Conservation (phyloP, 495 filamentous ascomycete species). For the Parathielavia appendiculata region DNA sequence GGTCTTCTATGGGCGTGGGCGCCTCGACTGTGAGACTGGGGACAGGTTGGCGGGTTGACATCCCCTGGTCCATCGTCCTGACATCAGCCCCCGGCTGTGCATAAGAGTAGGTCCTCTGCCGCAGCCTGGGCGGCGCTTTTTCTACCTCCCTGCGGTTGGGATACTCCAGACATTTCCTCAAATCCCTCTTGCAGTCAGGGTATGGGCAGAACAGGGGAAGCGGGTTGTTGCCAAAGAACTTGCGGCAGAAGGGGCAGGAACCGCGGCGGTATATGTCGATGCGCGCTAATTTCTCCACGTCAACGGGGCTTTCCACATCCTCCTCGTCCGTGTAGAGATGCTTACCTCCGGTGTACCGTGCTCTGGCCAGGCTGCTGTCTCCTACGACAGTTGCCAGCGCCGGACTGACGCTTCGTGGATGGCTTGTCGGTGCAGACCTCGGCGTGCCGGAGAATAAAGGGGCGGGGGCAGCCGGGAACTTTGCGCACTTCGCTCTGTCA, state of each 20-base stretch:
- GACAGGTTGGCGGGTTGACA: neutral
- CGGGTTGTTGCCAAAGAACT: neutral
- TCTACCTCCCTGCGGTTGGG: neutral
- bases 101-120: slow-evolving; percentile 3
- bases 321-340: neutral
- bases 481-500: neutral
- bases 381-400: neutral
- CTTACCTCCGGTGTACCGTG: neutral
- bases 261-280: slow-evolving; percentile 16
- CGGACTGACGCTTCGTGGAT: neutral
- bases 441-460: neutral
- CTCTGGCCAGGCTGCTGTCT: neutral
- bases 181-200: slow-evolving; percentile 8
- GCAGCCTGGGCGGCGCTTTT: slow-evolving; percentile 15
- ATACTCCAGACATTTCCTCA: slow-evolving; percentile 2
- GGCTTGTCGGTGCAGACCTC: neutral
- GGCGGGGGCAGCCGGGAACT: neutral
- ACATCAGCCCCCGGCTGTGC: neutral
- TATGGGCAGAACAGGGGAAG: slow-evolving; percentile 5
- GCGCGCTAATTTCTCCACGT: slow-evolving; percentile 13
- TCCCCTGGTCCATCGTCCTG: neutral
- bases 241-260: slow-evolving; percentile 16
- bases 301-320: neutral
- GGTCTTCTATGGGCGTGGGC: neutral
- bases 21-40: neutral